Evolutionary conservation across 306 rosid species (phyloP), one percentile per base, ranked within the genome.

Genomic region (Begonia peltatifolia): DNA sequence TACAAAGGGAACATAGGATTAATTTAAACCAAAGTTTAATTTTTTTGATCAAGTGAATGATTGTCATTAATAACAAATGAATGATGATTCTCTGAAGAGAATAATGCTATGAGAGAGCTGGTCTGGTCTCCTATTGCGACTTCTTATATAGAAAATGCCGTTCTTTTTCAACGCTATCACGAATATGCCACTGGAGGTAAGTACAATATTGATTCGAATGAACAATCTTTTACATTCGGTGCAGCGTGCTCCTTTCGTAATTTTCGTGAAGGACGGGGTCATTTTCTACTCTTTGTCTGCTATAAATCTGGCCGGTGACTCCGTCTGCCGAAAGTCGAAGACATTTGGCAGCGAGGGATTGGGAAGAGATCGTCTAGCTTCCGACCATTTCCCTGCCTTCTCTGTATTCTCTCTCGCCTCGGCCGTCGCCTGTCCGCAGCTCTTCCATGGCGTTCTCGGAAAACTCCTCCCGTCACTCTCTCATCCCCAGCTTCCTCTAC

Each of bases 401-500:
- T 41, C 55, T 48, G 49, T 25, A 12, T n/a, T 12, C 17, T 42
- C 41, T 2, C 42, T 6, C 38, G 6, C 22, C 57, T 51, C 25
- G 2, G 14, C 3, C 11, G 8, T 23, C 12, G 15, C 1, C 41
- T 9, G 4, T 11, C 13, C 13, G 54, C 42, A 25, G 20, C 47
- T 46, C 56, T 58, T 7, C 71, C 57, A 82, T 89, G 95, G 83
- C 74, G 46, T 9, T 68, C 62, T 36, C 92, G 1, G 87, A 82
- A 0, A 63, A 63, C 41, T 56, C 76, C 2, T 55, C 69, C 47
- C 76, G 80, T 25, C 75, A 68, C 38, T 67, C 83, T 46, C 74
- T 90, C 42, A 76, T 85, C 60, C 97, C 95, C 2, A 64, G 66
- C 62, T 80, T 74, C 71, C 83, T 90, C 67, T 85, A 85, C 69